Evolutionary conservation across 805 yeast genomes (phyloP).

Genomic region (Candida vartiovaarae): DNA sequence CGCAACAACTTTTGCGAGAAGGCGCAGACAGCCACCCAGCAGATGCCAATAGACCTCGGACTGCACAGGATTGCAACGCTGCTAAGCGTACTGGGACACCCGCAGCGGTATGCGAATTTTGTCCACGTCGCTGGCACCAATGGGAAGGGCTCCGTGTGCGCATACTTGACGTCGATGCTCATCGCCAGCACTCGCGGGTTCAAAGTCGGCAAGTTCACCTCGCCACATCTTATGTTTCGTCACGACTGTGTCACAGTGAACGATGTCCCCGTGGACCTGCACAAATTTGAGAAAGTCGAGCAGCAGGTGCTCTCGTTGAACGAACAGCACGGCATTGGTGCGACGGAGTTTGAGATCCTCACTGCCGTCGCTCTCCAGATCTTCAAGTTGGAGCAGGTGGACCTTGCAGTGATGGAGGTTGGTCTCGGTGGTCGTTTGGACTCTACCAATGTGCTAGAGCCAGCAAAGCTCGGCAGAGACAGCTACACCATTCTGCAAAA

Average conservation of each 20-base stretch:
- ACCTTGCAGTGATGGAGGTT: conserved; percentile 83
- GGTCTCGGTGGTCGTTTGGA: conserved; percentile 90
- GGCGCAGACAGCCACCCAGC: no score
- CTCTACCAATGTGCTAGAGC: conserved; percentile 71
- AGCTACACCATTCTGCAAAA: conserved; percentile 7
- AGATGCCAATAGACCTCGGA: conserved; percentile 46
- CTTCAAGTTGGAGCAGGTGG: conserved; percentile 52
- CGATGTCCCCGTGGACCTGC: conserved; percentile 43
- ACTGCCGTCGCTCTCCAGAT: conserved; percentile 82
- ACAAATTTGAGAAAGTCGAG: conserved; percentile 40
- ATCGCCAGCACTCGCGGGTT: conserved; percentile 30
- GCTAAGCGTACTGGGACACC: conserved; percentile 52
- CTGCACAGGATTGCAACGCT: conserved; percentile 42
- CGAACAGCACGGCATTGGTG: conserved; percentile 38
- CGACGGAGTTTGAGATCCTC: conserved; percentile 83
- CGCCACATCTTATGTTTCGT: conserved; percentile 73
- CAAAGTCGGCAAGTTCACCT: conserved; percentile 72
- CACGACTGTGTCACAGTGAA: conserved; percentile 73
- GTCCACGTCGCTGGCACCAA: conserved; percentile 96
- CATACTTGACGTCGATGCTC: conserved; percentile 69
- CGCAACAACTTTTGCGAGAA: no score
- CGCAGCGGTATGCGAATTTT: conserved; percentile 56
- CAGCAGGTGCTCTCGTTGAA: conserved; percentile 36
- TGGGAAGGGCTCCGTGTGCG: conserved; percentile 91
- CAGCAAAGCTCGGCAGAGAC: conserved; percentile 11